phyloP scores from a whole-genome alignment of 306 rosid species.

The Gastrolobium bilobum region DNA sequence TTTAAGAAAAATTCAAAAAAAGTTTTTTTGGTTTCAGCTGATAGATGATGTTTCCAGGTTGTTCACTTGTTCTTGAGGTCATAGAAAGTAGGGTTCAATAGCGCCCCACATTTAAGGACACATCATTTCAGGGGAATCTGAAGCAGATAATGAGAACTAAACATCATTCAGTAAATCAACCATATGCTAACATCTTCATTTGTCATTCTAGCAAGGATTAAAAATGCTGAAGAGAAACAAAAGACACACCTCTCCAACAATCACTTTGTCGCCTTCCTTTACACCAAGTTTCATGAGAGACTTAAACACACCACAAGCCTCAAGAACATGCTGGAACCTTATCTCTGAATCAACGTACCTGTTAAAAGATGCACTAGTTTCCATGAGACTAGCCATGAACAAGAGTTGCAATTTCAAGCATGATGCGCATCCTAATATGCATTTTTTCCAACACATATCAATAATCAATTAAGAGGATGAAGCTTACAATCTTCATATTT shows the following conservation, averaged over 20 bases:
- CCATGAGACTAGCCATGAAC: constrained; percentile 42
- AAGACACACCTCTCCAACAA: constrained; percentile 76
- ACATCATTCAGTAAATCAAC: constrained; percentile 39
- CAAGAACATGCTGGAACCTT: constrained; percentile 96
- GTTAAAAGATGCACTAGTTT: constrained; percentile 48
- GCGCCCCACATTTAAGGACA: constrained; percentile 33
- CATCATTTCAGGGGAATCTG: constrained; percentile 3
- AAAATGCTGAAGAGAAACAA: constrained; percentile 44
- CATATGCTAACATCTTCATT: constrained; percentile 32
- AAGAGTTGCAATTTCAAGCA: constrained; percentile 38
- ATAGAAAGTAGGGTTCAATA: constrained; percentile 32
- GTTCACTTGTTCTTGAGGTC: constrained; percentile 25
- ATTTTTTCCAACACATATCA: constrained; percentile 31
- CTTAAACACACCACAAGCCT: constrained; percentile 92
- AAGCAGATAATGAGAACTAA: constrained; percentile 19
- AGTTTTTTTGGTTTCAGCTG: neutral
- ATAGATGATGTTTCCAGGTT: constrained; percentile 38
- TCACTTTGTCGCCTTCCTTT: constrained; percentile 88
- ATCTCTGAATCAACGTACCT: constrained; percentile 88
- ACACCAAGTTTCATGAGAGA: constrained; percentile 84
- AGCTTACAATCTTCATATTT: constrained; percentile 36
- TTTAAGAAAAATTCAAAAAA: neutral
- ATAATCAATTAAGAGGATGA: constrained; percentile 39
- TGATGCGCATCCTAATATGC: constrained; percentile 13
- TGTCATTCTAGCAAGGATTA: constrained; percentile 31